A percentile compares a stretch with the other conserved stretches of the same genome.
Conservation (phyloP, 345 rosid species). For the Populus nigra region DNA sequence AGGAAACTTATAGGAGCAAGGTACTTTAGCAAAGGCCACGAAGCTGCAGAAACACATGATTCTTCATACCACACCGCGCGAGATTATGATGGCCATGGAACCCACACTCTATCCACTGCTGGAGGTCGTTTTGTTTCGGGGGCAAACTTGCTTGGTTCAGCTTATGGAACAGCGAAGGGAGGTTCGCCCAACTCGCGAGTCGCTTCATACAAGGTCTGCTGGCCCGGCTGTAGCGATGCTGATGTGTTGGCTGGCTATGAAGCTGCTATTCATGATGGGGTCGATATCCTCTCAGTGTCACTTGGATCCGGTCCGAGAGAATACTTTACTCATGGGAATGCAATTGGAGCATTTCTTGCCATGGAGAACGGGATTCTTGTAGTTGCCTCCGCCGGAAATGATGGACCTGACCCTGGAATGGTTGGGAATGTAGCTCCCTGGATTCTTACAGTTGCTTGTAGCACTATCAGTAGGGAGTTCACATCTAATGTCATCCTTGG, state of each 20-base stretch:
- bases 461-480: conserved; percentile 19
- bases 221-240: conserved; percentile 11
- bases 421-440: conserved; percentile 16
- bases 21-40: conserved; percentile 21
- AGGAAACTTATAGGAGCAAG: conserved; percentile 28
- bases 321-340: background rate
- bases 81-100: conserved; percentile 20
- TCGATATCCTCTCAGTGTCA: conserved; percentile 22
- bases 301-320: background rate
- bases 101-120: conserved; percentile 23
- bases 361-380: conserved; percentile 16
- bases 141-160: conserved; percentile 13
- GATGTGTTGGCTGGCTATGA: conserved; percentile 22
- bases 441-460: conserved; percentile 23
- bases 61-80: background rate
- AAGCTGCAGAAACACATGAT: background rate
- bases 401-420: background rate
- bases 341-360: conserved; percentile 22
- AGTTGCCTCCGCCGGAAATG: conserved; percentile 18
- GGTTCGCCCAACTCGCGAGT: conserved; percentile 18
- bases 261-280: conserved; percentile 22
- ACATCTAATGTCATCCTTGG: conserved; percentile 14
- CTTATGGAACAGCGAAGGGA: conserved; percentile 19
- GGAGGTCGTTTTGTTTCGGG: conserved; percentile 16
- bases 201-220: conserved; percentile 19